Conservation (phyloP, 352 stramenopile genomes). For the Globisporangium alternatum region DNA sequence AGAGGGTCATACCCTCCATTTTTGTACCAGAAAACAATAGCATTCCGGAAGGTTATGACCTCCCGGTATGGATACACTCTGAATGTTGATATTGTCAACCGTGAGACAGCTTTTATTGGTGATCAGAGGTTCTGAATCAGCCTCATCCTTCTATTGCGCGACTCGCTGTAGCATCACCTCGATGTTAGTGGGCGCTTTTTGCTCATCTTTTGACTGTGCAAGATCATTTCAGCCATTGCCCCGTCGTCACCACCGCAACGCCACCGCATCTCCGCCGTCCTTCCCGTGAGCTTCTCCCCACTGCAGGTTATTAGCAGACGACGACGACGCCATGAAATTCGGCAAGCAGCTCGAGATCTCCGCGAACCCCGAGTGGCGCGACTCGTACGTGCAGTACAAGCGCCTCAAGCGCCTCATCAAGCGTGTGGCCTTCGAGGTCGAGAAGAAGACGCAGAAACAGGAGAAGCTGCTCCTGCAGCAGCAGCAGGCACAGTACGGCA, state of each 20-base stretch:
- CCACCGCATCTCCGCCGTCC: not conserved
- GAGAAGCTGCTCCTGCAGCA: constrained; percentile 64
- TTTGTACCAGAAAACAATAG: too few relatives aligned
- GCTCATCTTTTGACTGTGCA: not conserved
- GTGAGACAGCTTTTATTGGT: not conserved
- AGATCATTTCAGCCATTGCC: not conserved
- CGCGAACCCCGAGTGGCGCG: constrained; percentile 85
- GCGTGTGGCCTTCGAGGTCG: constrained; percentile 85
- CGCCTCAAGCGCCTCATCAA: constrained; percentile 90
- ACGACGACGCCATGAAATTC: constrained; percentile 83
- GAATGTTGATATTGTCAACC: not conserved
- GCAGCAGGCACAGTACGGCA: constrained; percentile 23
- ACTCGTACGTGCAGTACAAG: constrained; percentile 92
- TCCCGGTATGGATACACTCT: too few relatives aligned
- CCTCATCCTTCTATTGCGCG: not conserved
- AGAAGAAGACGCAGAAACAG: constrained; percentile 75
- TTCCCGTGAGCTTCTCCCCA: too few relatives aligned
- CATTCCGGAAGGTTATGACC: too few relatives aligned
- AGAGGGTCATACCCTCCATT: too few relatives aligned
- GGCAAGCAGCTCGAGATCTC: constrained; percentile 91
- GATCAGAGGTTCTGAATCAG: not conserved
- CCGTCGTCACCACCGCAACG: not conserved
- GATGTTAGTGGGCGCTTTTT: not conserved
- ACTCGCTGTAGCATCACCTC: not conserved
- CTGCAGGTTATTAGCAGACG: too few relatives aligned